Evolutionary conservation across 345 rosid genomes (phyloP).

Genomic region (Leavenworthia alabamica): DNA sequence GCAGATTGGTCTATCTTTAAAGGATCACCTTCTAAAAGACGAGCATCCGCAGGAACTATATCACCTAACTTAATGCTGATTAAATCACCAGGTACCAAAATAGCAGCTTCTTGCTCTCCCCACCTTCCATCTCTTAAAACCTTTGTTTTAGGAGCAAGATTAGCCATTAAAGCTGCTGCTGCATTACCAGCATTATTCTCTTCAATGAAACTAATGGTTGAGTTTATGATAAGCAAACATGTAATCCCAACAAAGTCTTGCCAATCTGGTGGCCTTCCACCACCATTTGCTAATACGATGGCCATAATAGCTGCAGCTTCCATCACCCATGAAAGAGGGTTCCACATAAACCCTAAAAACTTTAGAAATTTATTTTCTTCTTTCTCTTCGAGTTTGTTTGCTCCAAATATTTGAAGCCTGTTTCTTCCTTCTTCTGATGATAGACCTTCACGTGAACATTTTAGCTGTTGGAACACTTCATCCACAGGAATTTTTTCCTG

Average conservation of each 20-base stretch:
- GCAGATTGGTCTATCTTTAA: conserved; percentile 94
- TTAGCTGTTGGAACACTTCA: conserved; percentile 72
- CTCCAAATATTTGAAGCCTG: conserved; percentile 72
- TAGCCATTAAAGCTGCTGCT: conserved; percentile 94
- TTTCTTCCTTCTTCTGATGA: conserved; percentile 66
- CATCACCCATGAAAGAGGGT: conserved; percentile 98
- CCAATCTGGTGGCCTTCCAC: conserved; percentile 90
- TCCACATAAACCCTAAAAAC: conserved; percentile 95
- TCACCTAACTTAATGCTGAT: conserved; percentile 89
- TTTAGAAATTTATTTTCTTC: conserved; percentile 67
- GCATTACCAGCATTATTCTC: conserved; percentile 97
- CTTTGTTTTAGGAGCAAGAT: conserved; percentile 88
- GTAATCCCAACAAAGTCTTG: conserved; percentile 82
- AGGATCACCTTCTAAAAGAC: conserved; percentile 88
- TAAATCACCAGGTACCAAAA: conserved; percentile 82
- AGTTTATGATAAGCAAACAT: conserved; percentile 66
- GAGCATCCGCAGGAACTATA: conserved; percentile 86
- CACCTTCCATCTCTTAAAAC: conserved; percentile 75
- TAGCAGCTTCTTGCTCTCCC: conserved; percentile 73
- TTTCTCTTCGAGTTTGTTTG: conserved; percentile 84
- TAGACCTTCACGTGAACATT: conserved; percentile 68
- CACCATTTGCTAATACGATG: conserved; percentile 84
- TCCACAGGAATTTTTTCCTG: conserved; percentile 75
- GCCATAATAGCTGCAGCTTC: conserved; percentile 94
- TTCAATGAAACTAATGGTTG: conserved; percentile 89